Base-by-base conservation (phyloP, 352 stramenopile genomes). In the Phytopythium litorale region DNA sequence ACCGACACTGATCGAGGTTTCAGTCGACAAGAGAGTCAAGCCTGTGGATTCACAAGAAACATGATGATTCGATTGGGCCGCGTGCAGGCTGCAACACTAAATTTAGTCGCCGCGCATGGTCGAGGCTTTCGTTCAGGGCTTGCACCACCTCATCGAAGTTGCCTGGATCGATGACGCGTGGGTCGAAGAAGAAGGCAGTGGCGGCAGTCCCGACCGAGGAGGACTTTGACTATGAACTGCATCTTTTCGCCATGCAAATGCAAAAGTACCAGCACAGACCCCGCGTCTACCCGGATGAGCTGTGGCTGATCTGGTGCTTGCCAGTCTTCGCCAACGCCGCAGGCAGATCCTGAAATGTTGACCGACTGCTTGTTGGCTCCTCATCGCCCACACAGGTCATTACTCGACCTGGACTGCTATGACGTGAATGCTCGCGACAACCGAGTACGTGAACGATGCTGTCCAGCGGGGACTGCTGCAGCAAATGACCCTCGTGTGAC, bases 171-270 rank as follows among this genome's bases (percentile, higher is more conserved):
- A 38, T 23, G 49, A 15, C 25, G 30, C 28, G 49, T 15, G 28
- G 42, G 67, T 50, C n/a, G 51, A 63, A 7, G 60, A 62, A 23
- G 49, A 43, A 19, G 58, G 49, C 25, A 35, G 66, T 21, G 52
- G 65, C 4, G 54, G 63, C 5, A 53, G 64, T 7, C 35, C 62
- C 42, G 18, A 30, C 7, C 3, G 19, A 19, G 6, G 52, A 32
- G 23, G 19, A 48, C 23, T 79, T 78, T n/a, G 64, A 83, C 57
- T 66, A 73, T 15, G 70, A 75, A 63, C 56, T 67, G 33, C 69
- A 85, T 33, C 62, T 88, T 1, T 53, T 90, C 11, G 73, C 73
- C n/a, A 82, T 84, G 69, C 70, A 87, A 62, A 85, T 87, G 68
- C 78, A 83, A 30, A 71, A 73, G 62, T 76, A 70, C 51, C 68